Evolutionary conservation across 2,329 filamentous ascomycete species (phyloP), one percentile per base, ranked within the genome.

Genomic region (Aspergillus felis): DNA sequence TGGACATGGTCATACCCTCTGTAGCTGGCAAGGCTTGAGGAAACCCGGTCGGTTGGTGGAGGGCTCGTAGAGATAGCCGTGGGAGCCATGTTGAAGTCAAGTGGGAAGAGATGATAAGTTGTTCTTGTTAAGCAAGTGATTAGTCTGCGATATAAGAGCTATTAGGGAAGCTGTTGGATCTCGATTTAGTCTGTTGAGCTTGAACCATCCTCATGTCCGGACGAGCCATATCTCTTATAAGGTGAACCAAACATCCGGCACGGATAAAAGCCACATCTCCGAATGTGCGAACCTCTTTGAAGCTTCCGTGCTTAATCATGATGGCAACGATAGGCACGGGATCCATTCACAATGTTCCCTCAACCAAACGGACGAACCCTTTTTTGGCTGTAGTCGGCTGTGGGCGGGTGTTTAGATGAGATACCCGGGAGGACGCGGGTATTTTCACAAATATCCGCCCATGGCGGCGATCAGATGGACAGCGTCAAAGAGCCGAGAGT

Each of bases 1-100:
- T 91, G 92, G 56, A 96, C 85, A 76, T 96, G 90, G 77, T 96
- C 91, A 74, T 96, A 97, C 70, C 91, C 92, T 60, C 85, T 84
- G 79, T 96, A 77, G 60, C 71, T 73, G 51, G 69, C 68, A 17
- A 76, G 59, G 22, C 66, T 65, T 46, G 64, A 66, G 47, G 58
- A 51, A 14, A 51, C 53, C 5, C 57, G 50, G 5, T 58, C 53
- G 7, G 62, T 59, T n/a, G 66, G 56, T 20, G 68, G 60, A 5
- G 68, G 64, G n/a, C 55, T 68, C 22, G 54, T 61, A 25, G 70
- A 67, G 51, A 71, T 67, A 20, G 70, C 70, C 49, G 66, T 64
- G 54, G 72, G 67, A 22, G 73, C 64, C 73, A 74, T 70, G 52
- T 60, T 59, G 62, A 54, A 54, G 44, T 50, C 2, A 53, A 9